Percentiles rank a stretch among this genome's conserved stretches.
These are phyloP conservation scores for Zasmidium citrigriseum DNA, from an alignment of 2,329 filamentous ascomycete species.

Conservation along the genomic window DNA sequence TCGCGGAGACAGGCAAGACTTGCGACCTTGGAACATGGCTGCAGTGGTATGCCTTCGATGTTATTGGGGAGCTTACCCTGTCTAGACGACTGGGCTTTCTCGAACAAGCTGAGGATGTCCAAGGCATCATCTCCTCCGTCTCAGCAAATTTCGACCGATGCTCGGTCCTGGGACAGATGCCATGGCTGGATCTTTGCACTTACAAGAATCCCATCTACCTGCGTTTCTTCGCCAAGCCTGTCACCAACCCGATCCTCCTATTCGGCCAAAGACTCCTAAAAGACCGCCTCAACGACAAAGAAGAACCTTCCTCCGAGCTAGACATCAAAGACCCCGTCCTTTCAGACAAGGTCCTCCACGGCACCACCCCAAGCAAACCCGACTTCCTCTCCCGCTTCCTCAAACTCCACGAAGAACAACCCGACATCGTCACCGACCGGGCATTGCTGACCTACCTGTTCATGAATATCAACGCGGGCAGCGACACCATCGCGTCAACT, in stretches of 20 bases:
- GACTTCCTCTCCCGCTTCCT: background rate
- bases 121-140: constrained; percentile 14
- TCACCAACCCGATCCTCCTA: constrained; percentile 23
- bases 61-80: constrained; percentile 30
- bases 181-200: constrained; percentile 22
- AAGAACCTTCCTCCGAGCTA: background rate
- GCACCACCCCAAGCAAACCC: background rate
- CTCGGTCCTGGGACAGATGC: constrained; percentile 26
- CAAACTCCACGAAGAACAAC: background rate
- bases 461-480: constrained; percentile 28
- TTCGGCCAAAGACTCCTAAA: constrained; percentile 28
- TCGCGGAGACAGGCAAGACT: constrained; percentile 38
- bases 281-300: constrained; percentile 17
- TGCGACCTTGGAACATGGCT: constrained; percentile 71
- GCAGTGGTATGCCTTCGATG: constrained; percentile 61
- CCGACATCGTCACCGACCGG: constrained; percentile 22
- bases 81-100: constrained; percentile 25
- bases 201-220: constrained; percentile 28
- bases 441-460: constrained; percentile 24
- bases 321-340: constrained; percentile 9
- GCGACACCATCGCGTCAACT: constrained; percentile 14
- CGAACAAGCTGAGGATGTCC: constrained; percentile 23
- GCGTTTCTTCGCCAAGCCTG: constrained; percentile 23
- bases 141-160: background rate
- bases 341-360: constrained; percentile 21